These are phyloP conservation scores for Starmera stellimalicola DNA, from an alignment of 1,139 yeast species.

Conservation along the genomic window DNA sequence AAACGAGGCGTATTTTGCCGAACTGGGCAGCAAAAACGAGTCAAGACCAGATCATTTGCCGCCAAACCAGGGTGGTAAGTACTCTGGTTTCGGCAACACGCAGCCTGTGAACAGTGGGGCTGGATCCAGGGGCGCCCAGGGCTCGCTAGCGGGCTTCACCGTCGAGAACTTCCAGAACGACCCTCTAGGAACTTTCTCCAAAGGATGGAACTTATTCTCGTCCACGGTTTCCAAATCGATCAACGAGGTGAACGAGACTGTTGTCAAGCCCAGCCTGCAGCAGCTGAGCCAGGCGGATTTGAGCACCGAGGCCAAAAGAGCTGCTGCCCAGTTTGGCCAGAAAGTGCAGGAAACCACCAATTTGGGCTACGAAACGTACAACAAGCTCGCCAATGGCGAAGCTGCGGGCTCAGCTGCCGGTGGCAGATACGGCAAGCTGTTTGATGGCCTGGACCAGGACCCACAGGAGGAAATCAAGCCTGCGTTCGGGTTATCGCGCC, in stretches of 20 bases:
- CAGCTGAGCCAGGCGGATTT: constrained; percentile 77
- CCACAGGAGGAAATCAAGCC: constrained; percentile 35
- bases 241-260: constrained; percentile 76
- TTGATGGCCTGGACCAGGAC: constrained; percentile 37
- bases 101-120: constrained; percentile 28
- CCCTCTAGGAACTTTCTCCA: constrained; percentile 79
- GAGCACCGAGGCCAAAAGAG: constrained; percentile 62
- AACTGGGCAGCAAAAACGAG: constrained; percentile 65
- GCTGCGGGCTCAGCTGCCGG: constrained; percentile 24
- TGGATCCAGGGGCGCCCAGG: constrained; percentile 4
- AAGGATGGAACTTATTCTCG: constrained; percentile 93
- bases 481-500: constrained; percentile 63
- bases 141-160: constrained; percentile 45
- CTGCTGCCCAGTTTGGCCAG: constrained; percentile 93
- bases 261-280: constrained; percentile 80
- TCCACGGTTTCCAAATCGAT: constrained; percentile 75
- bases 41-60: constrained; percentile 70
- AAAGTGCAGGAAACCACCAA: constrained; percentile 84
- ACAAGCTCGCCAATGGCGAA: constrained; percentile 42
- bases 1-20: constrained; percentile 78
- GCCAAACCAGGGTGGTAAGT: constrained; percentile 93
- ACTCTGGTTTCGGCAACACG: constrained; percentile 82
- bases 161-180: constrained; percentile 74
- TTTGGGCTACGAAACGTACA: constrained; percentile 58
- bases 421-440: constrained; percentile 36